Conservation (phyloP, 768 basidiomycete genomes). For the Tricholoma flavovirens region DNA sequence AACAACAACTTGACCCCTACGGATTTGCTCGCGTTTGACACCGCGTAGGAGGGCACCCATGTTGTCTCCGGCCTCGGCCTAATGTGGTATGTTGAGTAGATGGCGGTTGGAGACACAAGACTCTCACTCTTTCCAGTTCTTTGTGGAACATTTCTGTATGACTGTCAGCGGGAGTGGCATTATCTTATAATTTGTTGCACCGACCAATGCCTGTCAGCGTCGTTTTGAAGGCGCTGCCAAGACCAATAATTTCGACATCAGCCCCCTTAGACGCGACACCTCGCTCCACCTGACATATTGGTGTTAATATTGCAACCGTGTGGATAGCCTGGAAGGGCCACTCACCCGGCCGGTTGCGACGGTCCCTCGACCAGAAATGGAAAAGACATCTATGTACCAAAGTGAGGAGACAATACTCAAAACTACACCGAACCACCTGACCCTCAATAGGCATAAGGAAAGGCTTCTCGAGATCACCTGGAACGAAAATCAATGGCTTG, state of each 20-base stretch:
- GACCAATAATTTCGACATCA: slow-evolving; percentile 91
- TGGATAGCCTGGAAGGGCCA: slow-evolving; percentile 1
- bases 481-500: not conserved
- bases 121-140: slow-evolving; percentile 84
- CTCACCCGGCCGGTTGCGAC: slow-evolving; percentile 90
- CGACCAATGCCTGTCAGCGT: slow-evolving; percentile 90
- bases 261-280: slow-evolving; percentile 86
- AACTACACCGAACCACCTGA: slow-evolving; percentile 17
- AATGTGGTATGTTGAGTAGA: slow-evolving; percentile 1
- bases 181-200: slow-evolving; percentile 15
- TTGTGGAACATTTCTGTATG: slow-evolving; percentile 98
- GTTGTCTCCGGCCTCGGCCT: slow-evolving; percentile 98
- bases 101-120: not conserved
- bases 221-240: slow-evolving; percentile 79
- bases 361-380: slow-evolving; percentile 97
- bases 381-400: slow-evolving; percentile 70
- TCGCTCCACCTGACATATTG: slow-evolving; percentile 67
- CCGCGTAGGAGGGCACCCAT: slow-evolving; percentile 97
- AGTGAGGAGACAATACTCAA: slow-evolving; percentile 1
- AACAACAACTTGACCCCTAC: slow-evolving; percentile 90
- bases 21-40: slow-evolving; percentile 93
- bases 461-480: slow-evolving; percentile 95
- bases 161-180: not conserved
- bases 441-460: slow-evolving; percentile 95
- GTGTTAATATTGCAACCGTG: not conserved